phyloP scores from a whole-genome alignment of 1,284 basidiomycete genomes.

The Ceratobasidium sp. region DNA sequence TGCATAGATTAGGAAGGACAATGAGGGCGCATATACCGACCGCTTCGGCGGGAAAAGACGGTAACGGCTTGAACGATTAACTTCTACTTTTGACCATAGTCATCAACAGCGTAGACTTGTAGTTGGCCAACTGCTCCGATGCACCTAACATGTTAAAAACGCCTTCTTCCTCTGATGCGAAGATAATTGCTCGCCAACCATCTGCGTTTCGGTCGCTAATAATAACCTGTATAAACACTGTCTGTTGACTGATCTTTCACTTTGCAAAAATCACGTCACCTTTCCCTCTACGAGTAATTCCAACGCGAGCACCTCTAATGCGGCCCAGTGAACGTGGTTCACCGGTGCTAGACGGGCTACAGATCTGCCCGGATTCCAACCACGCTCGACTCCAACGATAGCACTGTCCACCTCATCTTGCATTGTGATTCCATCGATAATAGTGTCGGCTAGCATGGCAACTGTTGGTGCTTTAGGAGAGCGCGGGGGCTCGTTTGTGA shows the following conservation, averaged over 20 bases:
- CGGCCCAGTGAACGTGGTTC: constrained; percentile 20
- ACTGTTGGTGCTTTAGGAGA: constrained; percentile 28
- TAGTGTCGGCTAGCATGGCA: background rate
- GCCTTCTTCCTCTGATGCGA: constrained; percentile 42
- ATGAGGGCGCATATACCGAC: constrained; percentile 16
- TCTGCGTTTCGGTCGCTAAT: constrained; percentile 4
- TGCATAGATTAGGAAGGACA: too few relatives aligned
- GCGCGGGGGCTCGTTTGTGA: constrained; percentile 13
- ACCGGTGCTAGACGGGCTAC: constrained; percentile 36
- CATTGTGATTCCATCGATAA: constrained; percentile 26
- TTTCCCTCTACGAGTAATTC: constrained; percentile 34
- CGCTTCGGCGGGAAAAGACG: background rate
- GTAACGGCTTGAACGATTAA: background rate
- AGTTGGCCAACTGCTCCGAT: constrained; percentile 28
- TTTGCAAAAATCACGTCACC: background rate
- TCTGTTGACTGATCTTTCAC: background rate
- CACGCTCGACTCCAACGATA: constrained; percentile 19
- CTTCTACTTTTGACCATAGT: constrained; percentile 28
- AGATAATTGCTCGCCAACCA: constrained; percentile 32
- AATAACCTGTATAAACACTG: constrained; percentile 3
- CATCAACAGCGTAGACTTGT: constrained; percentile 37
- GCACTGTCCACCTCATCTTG: constrained; percentile 22
- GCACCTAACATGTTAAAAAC: constrained; percentile 30
- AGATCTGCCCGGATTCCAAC: constrained; percentile 26
- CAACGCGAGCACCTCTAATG: constrained; percentile 29